Evolutionary conservation across 2,329 filamentous ascomycete genomes (phyloP).

Genomic region (Cadophora sp.): DNA sequence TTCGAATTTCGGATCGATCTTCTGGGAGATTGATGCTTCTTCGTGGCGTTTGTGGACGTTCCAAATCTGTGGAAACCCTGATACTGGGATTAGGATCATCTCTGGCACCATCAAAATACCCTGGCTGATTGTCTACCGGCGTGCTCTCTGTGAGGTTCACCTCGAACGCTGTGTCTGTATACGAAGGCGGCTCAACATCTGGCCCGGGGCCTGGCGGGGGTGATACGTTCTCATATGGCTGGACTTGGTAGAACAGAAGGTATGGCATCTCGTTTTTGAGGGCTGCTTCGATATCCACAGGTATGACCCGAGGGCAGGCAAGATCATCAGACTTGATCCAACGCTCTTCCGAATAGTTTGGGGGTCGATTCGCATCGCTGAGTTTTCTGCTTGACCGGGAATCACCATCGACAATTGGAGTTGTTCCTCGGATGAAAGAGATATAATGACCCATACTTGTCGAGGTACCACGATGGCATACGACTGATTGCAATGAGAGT

Average conservation of each 20-base stretch:
- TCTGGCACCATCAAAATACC: constrained; percentile 55
- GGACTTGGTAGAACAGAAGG: constrained; percentile 92
- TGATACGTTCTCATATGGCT: constrained; percentile 72
- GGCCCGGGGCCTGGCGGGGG: constrained; percentile 35
- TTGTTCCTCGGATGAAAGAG: constrained; percentile 79
- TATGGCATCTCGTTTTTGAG: constrained; percentile 91
- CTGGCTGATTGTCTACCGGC: constrained; percentile 18
- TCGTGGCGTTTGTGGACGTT: constrained; percentile 48
- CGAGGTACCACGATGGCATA: constrained; percentile 89
- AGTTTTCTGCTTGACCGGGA: constrained; percentile 56
- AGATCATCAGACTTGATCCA: constrained; percentile 97
- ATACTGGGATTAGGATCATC: constrained; percentile 52
- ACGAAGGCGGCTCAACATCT: constrained; percentile 59
- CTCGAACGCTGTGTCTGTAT: constrained; percentile 52
- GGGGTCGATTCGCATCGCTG: constrained; percentile 55
- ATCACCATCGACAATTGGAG: constrained; percentile 65
- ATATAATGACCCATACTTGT: constrained; percentile 93
- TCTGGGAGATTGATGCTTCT: constrained; percentile 57
- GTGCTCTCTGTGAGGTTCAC: constrained; percentile 31
- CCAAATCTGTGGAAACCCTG: constrained; percentile 62
- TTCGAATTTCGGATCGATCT: constrained; percentile 49
- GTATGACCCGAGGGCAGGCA: constrained; percentile 70
- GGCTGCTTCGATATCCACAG: constrained; percentile 79
- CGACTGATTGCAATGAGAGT: constrained; percentile 85
- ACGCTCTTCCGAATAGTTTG: constrained; percentile 72